A percentile compares a stretch with the other conserved stretches of the same genome.
Conservation (phyloP, 2,329 filamentous ascomycete genomes). For the Diaporthe amygdali region DNA sequence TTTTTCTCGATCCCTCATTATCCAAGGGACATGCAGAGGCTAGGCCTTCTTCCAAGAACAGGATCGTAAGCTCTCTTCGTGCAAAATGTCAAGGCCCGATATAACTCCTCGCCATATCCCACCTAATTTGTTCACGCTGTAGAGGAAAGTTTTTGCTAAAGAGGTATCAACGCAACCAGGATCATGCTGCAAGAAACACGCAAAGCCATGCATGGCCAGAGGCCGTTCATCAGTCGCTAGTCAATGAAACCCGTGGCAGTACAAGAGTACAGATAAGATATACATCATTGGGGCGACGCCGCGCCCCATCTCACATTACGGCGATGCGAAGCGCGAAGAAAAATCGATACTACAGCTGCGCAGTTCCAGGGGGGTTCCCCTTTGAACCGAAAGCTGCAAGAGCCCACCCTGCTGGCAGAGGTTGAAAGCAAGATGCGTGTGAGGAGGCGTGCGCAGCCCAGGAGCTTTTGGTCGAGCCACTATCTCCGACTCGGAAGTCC, state of each 20-base stretch:
- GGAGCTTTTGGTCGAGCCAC: background rate
- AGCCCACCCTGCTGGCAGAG: background rate
- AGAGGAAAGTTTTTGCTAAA: background rate
- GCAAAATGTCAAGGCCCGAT: background rate
- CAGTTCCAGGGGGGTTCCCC: background rate
- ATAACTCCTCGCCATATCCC: conserved; percentile 7
- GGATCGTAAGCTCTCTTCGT: background rate
- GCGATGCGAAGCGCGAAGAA: background rate
- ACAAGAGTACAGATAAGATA: conserved; percentile 14
- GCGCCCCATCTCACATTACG: background rate
- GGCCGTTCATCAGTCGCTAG: conserved; percentile 6
- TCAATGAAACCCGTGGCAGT: background rate
- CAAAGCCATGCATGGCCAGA: background rate
- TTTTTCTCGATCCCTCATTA: background rate
- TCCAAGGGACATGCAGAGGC: background rate
- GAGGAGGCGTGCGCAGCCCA: background rate
- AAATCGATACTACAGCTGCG: too few relatives aligned
- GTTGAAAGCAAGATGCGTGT: background rate
- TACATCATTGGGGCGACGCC: background rate
- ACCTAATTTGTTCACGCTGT: background rate
- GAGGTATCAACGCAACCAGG: conserved; percentile 5
- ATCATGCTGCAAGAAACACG: background rate
- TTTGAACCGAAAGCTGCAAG: too few relatives aligned
- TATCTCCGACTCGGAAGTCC: conserved; percentile 31
- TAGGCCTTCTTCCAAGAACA: background rate